These are phyloP conservation scores for Phytophthora agathidicida DNA, from an alignment of 352 stramenopile species.

Conservation along the genomic window DNA sequence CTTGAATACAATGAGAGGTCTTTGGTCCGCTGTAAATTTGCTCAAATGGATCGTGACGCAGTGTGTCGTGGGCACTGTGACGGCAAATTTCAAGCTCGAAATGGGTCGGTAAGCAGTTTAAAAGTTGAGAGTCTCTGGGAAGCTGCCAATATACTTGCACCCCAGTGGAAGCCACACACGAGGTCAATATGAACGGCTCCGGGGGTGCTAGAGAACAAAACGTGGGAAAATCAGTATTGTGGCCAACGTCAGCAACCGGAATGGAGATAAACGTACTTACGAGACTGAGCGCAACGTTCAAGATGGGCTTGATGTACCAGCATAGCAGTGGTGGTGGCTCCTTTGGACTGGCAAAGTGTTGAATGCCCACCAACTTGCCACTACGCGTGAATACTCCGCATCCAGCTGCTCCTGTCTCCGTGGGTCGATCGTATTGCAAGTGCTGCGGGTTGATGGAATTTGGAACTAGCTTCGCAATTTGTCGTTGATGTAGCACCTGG, in stretches of 20 bases:
- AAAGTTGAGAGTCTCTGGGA: conserved; percentile 44
- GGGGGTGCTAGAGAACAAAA: conserved; percentile 45
- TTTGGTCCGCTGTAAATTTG: conserved; percentile 42
- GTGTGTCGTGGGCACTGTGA: conserved; percentile 16
- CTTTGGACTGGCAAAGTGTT: conserved; percentile 46
- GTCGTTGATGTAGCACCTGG: conserved; percentile 50
- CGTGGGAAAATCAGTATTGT: background rate
- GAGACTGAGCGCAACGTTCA: conserved; percentile 44
- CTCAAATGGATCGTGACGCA: conserved; percentile 43
- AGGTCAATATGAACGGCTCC: conserved; percentile 62
- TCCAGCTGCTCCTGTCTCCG: conserved; percentile 45
- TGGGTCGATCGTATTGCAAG: conserved; percentile 50
- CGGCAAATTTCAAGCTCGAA: conserved; percentile 68
- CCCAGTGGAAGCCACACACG: conserved; percentile 45
- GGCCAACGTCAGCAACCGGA: background rate
- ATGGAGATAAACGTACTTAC: conserved; percentile 60
- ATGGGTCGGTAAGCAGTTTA: conserved; percentile 40
- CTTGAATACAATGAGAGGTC: conserved; percentile 39
- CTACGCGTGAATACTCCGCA: conserved; percentile 61
- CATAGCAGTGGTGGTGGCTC: conserved; percentile 39
- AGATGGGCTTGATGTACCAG: conserved; percentile 64
- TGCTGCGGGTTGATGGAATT: conserved; percentile 62
- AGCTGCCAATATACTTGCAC: conserved; percentile 70
- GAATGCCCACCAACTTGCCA: conserved; percentile 63
- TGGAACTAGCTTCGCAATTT: conserved; percentile 43